These are phyloP conservation scores for Apiospora malaysiana DNA, from an alignment of 2,329 filamentous ascomycete species.

Conservation along the genomic window DNA sequence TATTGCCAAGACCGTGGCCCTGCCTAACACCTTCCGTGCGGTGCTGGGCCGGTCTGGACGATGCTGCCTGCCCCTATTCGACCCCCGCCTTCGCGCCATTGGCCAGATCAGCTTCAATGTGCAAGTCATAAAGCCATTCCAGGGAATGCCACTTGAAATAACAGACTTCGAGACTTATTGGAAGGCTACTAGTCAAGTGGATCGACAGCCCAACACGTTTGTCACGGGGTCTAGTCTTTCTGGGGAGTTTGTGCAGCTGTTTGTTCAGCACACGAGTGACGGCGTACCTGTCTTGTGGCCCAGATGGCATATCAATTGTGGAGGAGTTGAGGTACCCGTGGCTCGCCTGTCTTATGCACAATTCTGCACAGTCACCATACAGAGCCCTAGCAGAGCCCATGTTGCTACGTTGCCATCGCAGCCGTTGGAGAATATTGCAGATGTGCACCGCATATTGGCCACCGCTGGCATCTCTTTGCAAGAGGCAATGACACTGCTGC, in stretches of 20 bases:
- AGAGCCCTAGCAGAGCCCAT: constrained; percentile 49
- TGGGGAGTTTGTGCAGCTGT: constrained; percentile 92
- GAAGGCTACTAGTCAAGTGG: constrained; percentile 95
- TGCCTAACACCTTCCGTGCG: constrained; percentile 84
- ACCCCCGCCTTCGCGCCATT: constrained; percentile 88
- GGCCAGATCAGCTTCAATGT: constrained; percentile 94
- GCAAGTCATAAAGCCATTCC: constrained; percentile 96
- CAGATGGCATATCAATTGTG: constrained; percentile 77
- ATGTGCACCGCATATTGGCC: constrained; percentile 74
- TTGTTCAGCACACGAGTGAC: constrained; percentile 90
- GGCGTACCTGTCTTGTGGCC: constrained; percentile 88
- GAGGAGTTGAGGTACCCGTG: constrained; percentile 81
- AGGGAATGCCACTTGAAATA: constrained; percentile 90
- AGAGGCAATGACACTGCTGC: constrained; percentile 77
- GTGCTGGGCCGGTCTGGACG: constrained; percentile 76
- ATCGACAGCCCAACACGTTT: constrained; percentile 82
- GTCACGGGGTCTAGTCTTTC: constrained; percentile 95
- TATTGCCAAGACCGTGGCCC: constrained; percentile 92
- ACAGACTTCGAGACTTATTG: constrained; percentile 99
- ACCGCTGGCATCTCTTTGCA: constrained; percentile 79
- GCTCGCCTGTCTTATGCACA: constrained; percentile 78
- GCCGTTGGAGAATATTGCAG: constrained; percentile 61
- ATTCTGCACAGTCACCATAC: constrained; percentile 62
- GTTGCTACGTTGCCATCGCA: constrained; percentile 51
- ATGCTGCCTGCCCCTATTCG: constrained; percentile 89